Conservation (phyloP, 208 protist genomes). For the Leishmania tarentolae region DNA sequence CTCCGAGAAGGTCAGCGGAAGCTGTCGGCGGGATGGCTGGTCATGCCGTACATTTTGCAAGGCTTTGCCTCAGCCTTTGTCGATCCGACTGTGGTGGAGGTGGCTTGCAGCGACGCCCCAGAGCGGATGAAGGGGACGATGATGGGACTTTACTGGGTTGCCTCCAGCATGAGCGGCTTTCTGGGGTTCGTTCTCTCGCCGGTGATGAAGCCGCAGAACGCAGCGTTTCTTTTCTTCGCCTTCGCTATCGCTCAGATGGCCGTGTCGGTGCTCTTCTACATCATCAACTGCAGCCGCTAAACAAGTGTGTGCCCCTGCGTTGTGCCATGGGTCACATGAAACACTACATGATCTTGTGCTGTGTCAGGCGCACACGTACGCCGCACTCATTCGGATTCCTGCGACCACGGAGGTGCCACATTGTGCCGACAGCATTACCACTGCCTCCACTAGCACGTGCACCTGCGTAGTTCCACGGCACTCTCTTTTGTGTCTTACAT, state of each 20-base stretch:
- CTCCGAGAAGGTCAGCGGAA: constrained; percentile 22
- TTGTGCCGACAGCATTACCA: background rate
- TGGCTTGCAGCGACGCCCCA: constrained; percentile 57
- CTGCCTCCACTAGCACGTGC: background rate
- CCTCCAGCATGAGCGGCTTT: constrained; percentile 66
- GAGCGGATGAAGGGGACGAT: constrained; percentile 66
- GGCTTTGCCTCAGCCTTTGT: constrained; percentile 66
- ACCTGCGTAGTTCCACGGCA: background rate
- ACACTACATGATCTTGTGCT: background rate
- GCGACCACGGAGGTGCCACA: background rate
- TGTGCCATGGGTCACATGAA: background rate
- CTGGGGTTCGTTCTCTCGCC: constrained; percentile 64
- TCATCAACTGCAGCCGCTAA: constrained; percentile 32
- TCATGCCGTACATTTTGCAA: constrained; percentile 62
- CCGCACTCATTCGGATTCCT: background rate
- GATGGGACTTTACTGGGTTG: constrained; percentile 68
- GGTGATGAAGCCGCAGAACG: constrained; percentile 58
- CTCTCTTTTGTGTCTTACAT: background rate
- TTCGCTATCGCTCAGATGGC: constrained; percentile 42
- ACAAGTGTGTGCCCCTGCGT: background rate
- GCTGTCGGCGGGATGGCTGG: constrained; percentile 53
- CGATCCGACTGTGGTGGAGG: constrained; percentile 71
- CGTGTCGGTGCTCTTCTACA: constrained; percentile 44
- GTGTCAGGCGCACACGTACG: background rate
- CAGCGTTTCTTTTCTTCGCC: constrained; percentile 44